Evolutionary conservation across 345 rosid species (phyloP).

Genomic region (Ceriops zippeliana): DNA sequence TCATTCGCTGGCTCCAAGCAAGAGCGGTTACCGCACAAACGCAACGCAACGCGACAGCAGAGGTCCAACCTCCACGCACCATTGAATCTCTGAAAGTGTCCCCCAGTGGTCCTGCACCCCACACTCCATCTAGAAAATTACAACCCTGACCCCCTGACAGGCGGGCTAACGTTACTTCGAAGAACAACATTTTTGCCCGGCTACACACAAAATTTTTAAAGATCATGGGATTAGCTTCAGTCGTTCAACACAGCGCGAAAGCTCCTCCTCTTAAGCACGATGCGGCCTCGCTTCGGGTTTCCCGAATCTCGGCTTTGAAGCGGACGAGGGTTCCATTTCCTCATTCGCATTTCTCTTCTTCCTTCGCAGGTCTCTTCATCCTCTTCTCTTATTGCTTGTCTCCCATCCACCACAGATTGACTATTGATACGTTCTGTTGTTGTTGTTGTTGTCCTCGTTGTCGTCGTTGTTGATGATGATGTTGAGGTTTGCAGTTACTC

Average conservation of each 20-base stretch:
- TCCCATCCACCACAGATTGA: background rate
- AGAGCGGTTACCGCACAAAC: no score
- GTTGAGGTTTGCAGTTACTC: conserved; percentile 30
- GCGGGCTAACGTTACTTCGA: no score
- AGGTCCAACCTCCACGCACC: no score
- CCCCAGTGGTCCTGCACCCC: no score
- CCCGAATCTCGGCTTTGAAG: conserved; percentile 26
- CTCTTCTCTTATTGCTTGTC: background rate
- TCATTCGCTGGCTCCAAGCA: no score
- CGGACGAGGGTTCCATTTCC: conserved; percentile 34
- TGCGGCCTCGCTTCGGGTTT: conserved; percentile 31
- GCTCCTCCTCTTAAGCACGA: conserved; percentile 39
- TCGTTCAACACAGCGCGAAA: conserved; percentile 44
- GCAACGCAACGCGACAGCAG: no score
- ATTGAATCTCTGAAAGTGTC: no score
- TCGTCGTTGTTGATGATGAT: conserved; percentile 3
- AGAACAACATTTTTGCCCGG: no score
- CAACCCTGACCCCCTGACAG: no score
- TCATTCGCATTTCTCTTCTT: conserved; percentile 23
- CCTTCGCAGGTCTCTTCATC: conserved; percentile 29
- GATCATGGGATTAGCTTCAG: conserved; percentile 64
- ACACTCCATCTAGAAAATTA: no score
- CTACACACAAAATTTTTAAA: background rate
- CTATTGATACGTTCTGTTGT: no score
- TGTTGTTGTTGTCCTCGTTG: background rate